Percentiles rank a stretch among this genome's conserved stretches.
These are phyloP conservation scores for Amanita fuliginea DNA, from an alignment of 768 basidiomycete genomes.

Conservation along the genomic window DNA sequence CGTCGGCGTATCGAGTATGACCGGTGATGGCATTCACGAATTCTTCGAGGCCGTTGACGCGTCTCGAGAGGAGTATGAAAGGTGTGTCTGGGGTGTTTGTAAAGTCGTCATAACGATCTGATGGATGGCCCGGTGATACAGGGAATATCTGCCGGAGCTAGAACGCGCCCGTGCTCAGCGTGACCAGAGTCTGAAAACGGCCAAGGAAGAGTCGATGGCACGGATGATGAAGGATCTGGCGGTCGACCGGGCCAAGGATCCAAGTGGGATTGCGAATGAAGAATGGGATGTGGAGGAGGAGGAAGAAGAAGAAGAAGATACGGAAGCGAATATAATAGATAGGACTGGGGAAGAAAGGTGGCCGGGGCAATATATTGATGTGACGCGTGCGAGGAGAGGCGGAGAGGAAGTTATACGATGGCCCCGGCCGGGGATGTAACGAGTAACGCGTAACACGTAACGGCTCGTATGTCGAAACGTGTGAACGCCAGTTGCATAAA, in stretches of 20 bases:
- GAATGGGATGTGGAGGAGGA: slow-evolving; percentile 50
- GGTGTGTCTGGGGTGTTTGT: slow-evolving; percentile 32
- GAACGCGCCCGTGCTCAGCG: slow-evolving; percentile 54
- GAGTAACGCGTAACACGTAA: too few species aligned
- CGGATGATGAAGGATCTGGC: slow-evolving; percentile 71
- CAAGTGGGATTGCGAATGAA: slow-evolving; percentile 41
- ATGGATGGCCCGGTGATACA: slow-evolving; percentile 19
- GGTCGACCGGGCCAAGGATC: slow-evolving; percentile 60
- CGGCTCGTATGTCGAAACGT: background rate
- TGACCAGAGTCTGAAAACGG: slow-evolving; percentile 50
- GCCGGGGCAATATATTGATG: slow-evolving; percentile 69
- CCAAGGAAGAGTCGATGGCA: slow-evolving; percentile 68
- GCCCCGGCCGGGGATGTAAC: slow-evolving; percentile 54
- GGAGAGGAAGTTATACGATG: slow-evolving; percentile 51
- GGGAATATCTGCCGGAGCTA: slow-evolving; percentile 89
- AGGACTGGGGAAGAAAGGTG: slow-evolving; percentile 52
- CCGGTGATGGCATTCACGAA: slow-evolving; percentile 86
- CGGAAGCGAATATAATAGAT: slow-evolving; percentile 53
- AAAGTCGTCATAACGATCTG: slow-evolving; percentile 2
- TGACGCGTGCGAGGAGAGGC: slow-evolving; percentile 47
- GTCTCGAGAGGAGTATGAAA: slow-evolving; percentile 81
- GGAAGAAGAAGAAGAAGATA: slow-evolving; percentile 45
- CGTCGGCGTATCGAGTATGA: slow-evolving; percentile 93
- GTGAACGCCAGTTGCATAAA: too few species aligned
- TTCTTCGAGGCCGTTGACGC: slow-evolving; percentile 90